Percentiles rank a stretch among this genome's conserved stretches.
Conservation (phyloP, 2,329 filamentous ascomycete genomes). For the Nemania abortiva region DNA sequence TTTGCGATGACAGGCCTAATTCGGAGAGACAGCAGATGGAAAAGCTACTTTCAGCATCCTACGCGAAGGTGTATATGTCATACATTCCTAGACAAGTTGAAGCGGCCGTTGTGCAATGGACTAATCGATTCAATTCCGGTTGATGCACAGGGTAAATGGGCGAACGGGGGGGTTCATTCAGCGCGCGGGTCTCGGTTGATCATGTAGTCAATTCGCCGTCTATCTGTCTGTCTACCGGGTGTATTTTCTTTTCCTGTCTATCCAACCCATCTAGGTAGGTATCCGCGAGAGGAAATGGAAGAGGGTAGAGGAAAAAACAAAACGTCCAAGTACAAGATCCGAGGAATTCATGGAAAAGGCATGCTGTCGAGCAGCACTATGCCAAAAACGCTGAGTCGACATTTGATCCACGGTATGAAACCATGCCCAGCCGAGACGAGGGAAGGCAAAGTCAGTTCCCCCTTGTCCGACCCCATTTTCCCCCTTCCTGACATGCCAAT, state of each 20-base stretch:
- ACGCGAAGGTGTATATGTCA: too few species aligned
- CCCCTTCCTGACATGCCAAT: conserved; percentile 9
- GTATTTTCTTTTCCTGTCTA: conserved; percentile 4
- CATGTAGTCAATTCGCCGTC: conserved; percentile 15
- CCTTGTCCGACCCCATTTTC: conserved; percentile 7
- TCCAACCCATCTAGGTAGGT: conserved; percentile 3
- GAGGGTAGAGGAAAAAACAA: background rate
- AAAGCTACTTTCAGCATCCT: too few species aligned
- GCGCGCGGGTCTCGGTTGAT: conserved; percentile 17
- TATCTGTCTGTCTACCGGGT: conserved; percentile 32
- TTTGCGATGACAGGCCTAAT: conserved; percentile 40
- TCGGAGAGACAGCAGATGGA: background rate
- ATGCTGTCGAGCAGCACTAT: background rate
- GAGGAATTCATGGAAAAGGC: conserved; percentile 6
- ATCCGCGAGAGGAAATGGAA: background rate
- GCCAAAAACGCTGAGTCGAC: conserved; percentile 1
- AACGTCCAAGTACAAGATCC: conserved; percentile 15
- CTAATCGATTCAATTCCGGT: background rate
- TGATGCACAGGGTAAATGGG: background rate
- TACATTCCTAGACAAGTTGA: too few species aligned
- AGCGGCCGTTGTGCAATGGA: too few species aligned
- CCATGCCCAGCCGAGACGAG: background rate
- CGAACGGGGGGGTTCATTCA: too few species aligned
- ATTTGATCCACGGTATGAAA: conserved; percentile 9
- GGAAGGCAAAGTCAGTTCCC: background rate